Conservation (phyloP, 768 basidiomycete species). For the Auricularia auricula-judae region DNA sequence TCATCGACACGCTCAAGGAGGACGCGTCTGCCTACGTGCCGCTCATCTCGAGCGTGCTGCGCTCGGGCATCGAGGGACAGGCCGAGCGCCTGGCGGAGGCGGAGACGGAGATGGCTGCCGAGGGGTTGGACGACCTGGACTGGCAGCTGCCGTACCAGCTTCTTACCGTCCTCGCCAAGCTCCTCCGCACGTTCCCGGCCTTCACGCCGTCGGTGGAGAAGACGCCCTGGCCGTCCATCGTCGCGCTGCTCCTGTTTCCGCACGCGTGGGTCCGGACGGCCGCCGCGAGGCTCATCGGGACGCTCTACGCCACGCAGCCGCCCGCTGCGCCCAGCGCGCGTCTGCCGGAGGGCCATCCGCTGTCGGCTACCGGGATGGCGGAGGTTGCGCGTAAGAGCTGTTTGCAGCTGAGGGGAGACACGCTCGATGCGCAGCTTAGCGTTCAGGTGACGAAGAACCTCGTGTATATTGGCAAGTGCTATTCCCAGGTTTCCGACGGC, state of each 20-base stretch:
- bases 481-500: conserved; percentile 32
- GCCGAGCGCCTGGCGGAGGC: conserved; percentile 27
- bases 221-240: conserved; percentile 54
- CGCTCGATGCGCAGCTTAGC: conserved; percentile 60
- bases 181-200: conserved; percentile 36
- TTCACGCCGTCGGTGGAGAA: conserved; percentile 11
- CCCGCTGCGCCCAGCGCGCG: conserved; percentile 25
- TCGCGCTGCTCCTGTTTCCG: conserved; percentile 67
- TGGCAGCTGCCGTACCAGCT: conserved; percentile 83
- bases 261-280: conserved; percentile 91
- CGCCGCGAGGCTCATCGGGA: conserved; percentile 63
- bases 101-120: conserved; percentile 17
- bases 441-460: conserved; percentile 88
- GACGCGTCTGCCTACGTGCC: conserved; percentile 35
- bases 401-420: conserved; percentile 69
- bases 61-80: conserved; percentile 31
- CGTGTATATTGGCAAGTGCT: conserved; percentile 86
- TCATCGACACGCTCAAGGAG: conserved; percentile 54
- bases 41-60: conserved; percentile 32
- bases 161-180: conserved; percentile 53
- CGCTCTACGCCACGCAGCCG: conserved; percentile 46
- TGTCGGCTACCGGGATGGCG: conserved; percentile 47
- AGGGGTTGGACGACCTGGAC: conserved; percentile 47
- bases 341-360: conserved; percentile 27
- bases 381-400: conserved; percentile 65